Conservation (phyloP, 352 stramenopile species). For the Elongisporangium anandrum region DNA sequence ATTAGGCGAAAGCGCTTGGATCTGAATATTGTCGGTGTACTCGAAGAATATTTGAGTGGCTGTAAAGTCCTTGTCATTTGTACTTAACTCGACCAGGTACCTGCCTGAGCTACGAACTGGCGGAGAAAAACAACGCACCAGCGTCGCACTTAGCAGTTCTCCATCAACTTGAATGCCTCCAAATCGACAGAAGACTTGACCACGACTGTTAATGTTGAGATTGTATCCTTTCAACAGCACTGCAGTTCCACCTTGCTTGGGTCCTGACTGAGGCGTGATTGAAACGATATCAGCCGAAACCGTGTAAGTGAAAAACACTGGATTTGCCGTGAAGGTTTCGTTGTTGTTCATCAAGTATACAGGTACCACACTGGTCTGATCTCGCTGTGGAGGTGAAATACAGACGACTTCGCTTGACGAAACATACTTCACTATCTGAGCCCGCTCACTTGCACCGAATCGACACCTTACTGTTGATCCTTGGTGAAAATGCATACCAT, state of each 20-base stretch:
- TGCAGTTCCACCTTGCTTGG: conserved; percentile 41
- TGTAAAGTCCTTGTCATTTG: conserved; percentile 56
- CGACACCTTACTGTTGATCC: conserved; percentile 51
- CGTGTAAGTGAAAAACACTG: conserved; percentile 82
- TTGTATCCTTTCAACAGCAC: conserved; percentile 60
- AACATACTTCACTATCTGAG: conserved; percentile 58
- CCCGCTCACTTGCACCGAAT: conserved; percentile 59
- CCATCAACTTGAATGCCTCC: conserved; percentile 21
- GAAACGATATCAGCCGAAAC: conserved; percentile 40
- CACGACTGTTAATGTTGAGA: conserved; percentile 34
- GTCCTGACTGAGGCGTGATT: conserved; percentile 43
- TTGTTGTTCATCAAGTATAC: conserved; percentile 76
- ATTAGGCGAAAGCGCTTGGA: conserved; percentile 43
- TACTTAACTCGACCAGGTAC: conserved; percentile 47
- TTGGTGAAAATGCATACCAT: conserved; percentile 77
- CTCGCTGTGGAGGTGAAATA: conserved; percentile 41
- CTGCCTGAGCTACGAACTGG: conserved; percentile 12
- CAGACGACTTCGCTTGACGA: conserved; percentile 73
- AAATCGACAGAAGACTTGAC: conserved; percentile 39
- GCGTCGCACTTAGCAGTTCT: conserved; percentile 22
- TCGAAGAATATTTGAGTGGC: conserved; percentile 35
- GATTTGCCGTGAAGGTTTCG: conserved; percentile 45
- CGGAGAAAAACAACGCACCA: conserved; percentile 51
- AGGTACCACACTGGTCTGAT: conserved; percentile 28
- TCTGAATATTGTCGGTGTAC: conserved; percentile 33